A percentile compares a stretch with the other conserved stretches of the same genome.
These are phyloP conservation scores for Aspergillus amoenus DNA, from an alignment of 2,329 filamentous ascomycete species.

Conservation along the genomic window DNA sequence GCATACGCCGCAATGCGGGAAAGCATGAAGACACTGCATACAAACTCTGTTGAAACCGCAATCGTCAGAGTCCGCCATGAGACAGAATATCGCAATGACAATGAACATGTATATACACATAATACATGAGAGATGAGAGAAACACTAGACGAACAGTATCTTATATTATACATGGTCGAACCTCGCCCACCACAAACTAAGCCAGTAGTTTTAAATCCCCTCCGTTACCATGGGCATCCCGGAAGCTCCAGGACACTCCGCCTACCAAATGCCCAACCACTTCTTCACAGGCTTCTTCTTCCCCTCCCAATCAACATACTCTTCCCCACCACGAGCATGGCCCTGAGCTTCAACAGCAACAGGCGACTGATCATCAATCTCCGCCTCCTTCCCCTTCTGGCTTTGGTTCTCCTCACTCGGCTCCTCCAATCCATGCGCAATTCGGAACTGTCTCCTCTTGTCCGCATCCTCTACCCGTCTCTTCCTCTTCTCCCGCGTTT, in stretches of 20 bases:
- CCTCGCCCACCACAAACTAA: neutral
- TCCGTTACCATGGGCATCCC: neutral
- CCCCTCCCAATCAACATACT: slow-evolving; percentile 37
- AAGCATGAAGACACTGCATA: neutral
- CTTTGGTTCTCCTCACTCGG: slow-evolving; percentile 34
- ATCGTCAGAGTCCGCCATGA: neutral
- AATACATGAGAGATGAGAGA: slow-evolving; percentile 21
- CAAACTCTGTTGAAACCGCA: neutral
- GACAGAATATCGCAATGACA: slow-evolving; percentile 1
- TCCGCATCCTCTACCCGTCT: slow-evolving; percentile 78
- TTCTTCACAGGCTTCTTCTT: slow-evolving; percentile 66
- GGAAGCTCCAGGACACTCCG: neutral
- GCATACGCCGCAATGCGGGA: neutral
- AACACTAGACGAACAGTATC: slow-evolving; percentile 11
- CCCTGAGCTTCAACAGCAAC: slow-evolving; percentile 36
- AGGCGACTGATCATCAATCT: slow-evolving; percentile 37
- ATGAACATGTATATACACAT: slow-evolving; percentile 19
- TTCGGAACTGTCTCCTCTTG: slow-evolving; percentile 81
- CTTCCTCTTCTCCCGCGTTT: slow-evolving; percentile 70
- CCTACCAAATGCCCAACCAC: slow-evolving; percentile 78
- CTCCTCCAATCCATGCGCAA: slow-evolving; percentile 76
- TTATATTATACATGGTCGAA: neutral
- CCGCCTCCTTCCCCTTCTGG: slow-evolving; percentile 33
- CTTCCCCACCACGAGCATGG: slow-evolving; percentile 18
- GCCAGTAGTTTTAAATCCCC: neutral